phyloP scores from a whole-genome alignment of 345 rosid genomes.

The Hirschfeldia incana region DNA sequence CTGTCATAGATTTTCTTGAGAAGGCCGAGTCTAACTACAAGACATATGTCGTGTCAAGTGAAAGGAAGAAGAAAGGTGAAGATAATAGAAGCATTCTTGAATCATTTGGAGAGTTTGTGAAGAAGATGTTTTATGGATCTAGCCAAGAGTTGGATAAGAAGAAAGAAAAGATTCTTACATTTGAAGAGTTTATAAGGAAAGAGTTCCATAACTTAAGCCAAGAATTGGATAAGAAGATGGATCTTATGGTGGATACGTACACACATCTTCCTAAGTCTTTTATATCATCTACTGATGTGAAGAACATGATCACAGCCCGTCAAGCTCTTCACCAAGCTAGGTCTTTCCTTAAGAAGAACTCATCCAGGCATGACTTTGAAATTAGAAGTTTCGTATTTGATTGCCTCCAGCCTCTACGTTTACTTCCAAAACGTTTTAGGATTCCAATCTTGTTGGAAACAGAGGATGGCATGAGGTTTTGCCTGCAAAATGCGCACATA shows the following conservation, averaged over 20 bases:
- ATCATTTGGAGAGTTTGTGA: constrained; percentile 16
- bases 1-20: constrained; percentile 35
- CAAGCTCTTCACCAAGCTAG: constrained; percentile 18
- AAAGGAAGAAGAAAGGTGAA: not conserved
- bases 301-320: constrained; percentile 25
- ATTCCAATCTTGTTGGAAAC: not conserved
- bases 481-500: constrained; percentile 39
- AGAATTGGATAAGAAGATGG: constrained; percentile 5
- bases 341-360: not conserved
- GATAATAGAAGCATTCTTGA: not conserved
- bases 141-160: not conserved
- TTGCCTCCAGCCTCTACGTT: constrained; percentile 22
- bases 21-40: not conserved
- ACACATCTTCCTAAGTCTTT: constrained; percentile 41
- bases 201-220: not conserved
- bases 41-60: not conserved
- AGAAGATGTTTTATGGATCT: not conserved
- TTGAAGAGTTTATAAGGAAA: constrained; percentile 21
- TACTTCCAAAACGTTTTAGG: constrained; percentile 2
- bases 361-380: not conserved
- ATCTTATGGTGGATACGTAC: constrained; percentile 26
- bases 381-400: not conserved
- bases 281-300: constrained; percentile 6
- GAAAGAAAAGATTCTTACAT: constrained; percentile 24
- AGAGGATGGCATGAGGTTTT: not conserved